Conservation (phyloP, 495 filamentous ascomycete species). For the Tuber borchii region DNA sequence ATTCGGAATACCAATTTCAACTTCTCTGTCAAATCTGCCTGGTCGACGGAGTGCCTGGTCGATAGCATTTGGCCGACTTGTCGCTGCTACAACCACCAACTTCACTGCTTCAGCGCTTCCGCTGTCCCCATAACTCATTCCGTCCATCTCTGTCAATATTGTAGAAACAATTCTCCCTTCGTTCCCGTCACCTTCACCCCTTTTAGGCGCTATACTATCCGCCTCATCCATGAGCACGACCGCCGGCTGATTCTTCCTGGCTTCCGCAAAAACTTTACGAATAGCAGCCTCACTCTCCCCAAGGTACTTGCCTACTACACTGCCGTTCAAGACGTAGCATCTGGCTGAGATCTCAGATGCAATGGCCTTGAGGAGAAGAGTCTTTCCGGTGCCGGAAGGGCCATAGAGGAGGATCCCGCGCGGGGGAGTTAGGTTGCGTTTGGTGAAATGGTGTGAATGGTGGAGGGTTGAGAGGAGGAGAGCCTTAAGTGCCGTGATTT, state of each 20-base stretch:
- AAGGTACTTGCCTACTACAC: slow-evolving; percentile 67
- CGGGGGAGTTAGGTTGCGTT: slow-evolving; percentile 34
- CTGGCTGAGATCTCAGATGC: slow-evolving; percentile 43
- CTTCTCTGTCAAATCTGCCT: slow-evolving; percentile 60
- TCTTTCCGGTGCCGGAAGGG: slow-evolving; percentile 53
- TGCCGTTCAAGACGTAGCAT: slow-evolving; percentile 48
- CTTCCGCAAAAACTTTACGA: slow-evolving; percentile 64
- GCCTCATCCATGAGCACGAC: slow-evolving; percentile 78
- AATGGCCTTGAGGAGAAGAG: slow-evolving; percentile 59
- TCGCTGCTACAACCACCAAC: slow-evolving; percentile 67
- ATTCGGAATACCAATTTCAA: slow-evolving; percentile 77
- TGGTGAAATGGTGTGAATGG: slow-evolving; percentile 34
- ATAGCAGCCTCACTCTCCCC: slow-evolving; percentile 65
- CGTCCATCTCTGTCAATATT: slow-evolving; percentile 52
- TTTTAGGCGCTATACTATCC: slow-evolving; percentile 64
- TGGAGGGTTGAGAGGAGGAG: slow-evolving; percentile 39
- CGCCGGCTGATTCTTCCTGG: slow-evolving; percentile 64
- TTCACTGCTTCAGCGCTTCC: slow-evolving; percentile 42
- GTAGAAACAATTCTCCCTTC: slow-evolving; percentile 48
- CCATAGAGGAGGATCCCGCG: slow-evolving; percentile 44
- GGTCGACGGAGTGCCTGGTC: slow-evolving; percentile 63
- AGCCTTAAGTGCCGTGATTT: slow-evolving; percentile 26
- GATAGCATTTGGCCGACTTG: slow-evolving; percentile 66
- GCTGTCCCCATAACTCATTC: slow-evolving; percentile 43
- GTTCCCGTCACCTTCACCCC: slow-evolving; percentile 46